Base-by-base conservation (phyloP, 2,329 filamentous ascomycete genomes). In the Venturia carpophila region DNA sequence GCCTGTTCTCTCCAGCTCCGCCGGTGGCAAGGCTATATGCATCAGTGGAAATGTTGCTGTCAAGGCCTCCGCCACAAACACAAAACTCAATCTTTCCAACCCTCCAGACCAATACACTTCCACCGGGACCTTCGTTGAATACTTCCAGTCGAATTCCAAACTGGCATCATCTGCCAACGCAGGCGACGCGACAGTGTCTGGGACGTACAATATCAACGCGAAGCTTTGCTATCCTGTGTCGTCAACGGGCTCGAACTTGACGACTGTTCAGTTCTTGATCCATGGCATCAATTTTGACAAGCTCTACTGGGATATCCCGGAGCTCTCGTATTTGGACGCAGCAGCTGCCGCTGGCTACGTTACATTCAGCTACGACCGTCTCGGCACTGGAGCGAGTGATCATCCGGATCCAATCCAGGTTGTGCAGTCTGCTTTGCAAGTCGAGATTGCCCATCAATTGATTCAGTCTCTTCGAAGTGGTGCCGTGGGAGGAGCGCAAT, bases 171-270 rank as follows among this genome's bases (percentile, higher is more conserved):
- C 39, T 27, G 11, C 27, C 2, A 39, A 37, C 2, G 17, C 2
- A 39, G 43, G 43, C 19, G 15, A 10, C 4, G n/a, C 37, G 71
- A 72, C 24, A 37, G 73, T 85, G 17, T 71, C 75, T 1, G 83
- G 83, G 39, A 77, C 74, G 30, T 88, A 87, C 74, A 72, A 82
- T 6, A 82, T 89, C 62, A 82, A 79, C 5, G 81, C 84, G 0
- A 84, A 83, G 15, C 87, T 86, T 76, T 89, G 87, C 73, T 74
- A 79, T 64, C 86, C 86, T 0, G 78, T 81, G 66, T 69, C 69
- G 6, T 79, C 71, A 17, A 66, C 66, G 3, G 67, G 68, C 9
- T 58, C 52, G 9, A 37, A 37, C 30, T 19, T 5, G 6, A 79
- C 13, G 71, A 77, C 63, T 56, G 70, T 70, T 66, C 82, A 84